These are phyloP conservation scores for Agaricales sp. DNA, from an alignment of 1,284 basidiomycete genomes.

Conservation along the genomic window DNA sequence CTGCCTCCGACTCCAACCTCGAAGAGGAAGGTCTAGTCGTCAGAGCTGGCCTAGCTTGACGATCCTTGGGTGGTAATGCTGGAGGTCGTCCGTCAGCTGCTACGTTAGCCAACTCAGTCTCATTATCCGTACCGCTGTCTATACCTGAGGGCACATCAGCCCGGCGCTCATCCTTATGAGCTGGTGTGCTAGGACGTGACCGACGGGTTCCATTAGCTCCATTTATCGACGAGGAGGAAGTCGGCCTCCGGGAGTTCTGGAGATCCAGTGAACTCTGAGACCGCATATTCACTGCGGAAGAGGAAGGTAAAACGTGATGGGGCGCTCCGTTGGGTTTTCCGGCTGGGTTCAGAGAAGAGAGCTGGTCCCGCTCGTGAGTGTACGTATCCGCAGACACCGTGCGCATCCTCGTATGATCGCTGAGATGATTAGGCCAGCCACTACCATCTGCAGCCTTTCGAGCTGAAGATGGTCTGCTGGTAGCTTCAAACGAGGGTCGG, in stretches of 20 bases:
- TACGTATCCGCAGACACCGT: not conserved
- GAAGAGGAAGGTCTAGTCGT: not conserved
- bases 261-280: not conserved
- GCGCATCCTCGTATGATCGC: not conserved
- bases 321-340: not conserved
- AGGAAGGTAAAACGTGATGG: not conserved
- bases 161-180: slow-evolving; percentile 22
- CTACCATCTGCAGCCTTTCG: not conserved
- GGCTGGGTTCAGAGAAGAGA: too few relatives aligned
- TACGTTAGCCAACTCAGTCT: slow-evolving; percentile 19
- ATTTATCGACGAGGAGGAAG: slow-evolving; percentile 11
- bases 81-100: slow-evolving; percentile 27
- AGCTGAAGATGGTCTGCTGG: not conserved
- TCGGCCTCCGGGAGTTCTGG: not conserved
- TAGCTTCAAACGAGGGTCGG: slow-evolving; percentile 19
- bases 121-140: slow-evolving; percentile 67
- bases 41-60: slow-evolving; percentile 10
- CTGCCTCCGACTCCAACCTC: slow-evolving; percentile 7
- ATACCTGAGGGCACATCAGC: slow-evolving; percentile 61
- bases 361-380: not conserved
- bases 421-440: not conserved
- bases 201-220: slow-evolving; percentile 10
- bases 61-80: slow-evolving; percentile 42
- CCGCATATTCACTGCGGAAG: not conserved
- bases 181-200: slow-evolving; percentile 44